A percentile compares a stretch with the other conserved stretches of the same genome.
phyloP scores from a whole-genome alignment of 352 stramenopile species.

The Blastocystis sp. region DNA sequence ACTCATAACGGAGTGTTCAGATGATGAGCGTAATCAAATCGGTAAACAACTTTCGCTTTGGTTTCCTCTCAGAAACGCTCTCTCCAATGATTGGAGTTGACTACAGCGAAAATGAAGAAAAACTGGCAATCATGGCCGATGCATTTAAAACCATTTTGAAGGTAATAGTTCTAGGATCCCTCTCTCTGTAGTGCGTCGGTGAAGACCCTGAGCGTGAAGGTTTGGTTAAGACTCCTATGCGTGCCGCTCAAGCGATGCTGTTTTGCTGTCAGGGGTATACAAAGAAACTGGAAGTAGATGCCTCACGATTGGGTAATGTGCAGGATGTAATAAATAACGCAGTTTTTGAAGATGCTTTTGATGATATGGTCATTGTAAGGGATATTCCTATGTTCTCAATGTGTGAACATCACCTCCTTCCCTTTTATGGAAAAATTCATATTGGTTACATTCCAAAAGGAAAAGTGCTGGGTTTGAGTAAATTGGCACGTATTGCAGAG shows the following conservation, averaged over 20 bases:
- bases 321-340: conserved; percentile 86
- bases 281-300: conserved; percentile 71
- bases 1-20: background rate
- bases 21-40: conserved; percentile 45
- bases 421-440: conserved; percentile 90
- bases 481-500: conserved; percentile 93
- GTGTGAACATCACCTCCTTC: conserved; percentile 99
- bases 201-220: conserved; percentile 88
- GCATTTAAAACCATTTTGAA: conserved; percentile 55
- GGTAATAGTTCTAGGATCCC: background rate
- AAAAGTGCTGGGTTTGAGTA: conserved; percentile 93
- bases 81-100: conserved; percentile 64
- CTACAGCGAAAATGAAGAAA: conserved; percentile 73
- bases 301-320: background rate
- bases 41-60: background rate
- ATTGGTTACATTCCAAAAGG: conserved; percentile 84
- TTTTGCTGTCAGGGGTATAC: conserved; percentile 91
- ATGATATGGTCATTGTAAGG: conserved; percentile 97
- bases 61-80: background rate
- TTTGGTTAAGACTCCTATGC: conserved; percentile 87
- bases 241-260: conserved; percentile 90
- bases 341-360: conserved; percentile 90
- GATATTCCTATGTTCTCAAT: conserved; percentile 97
- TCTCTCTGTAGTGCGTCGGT: conserved; percentile 70
- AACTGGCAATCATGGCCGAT: conserved; percentile 68